A percentile compares a stretch with the other conserved stretches of the same genome.
Conservation (phyloP, 164 flowering plant species). For the Magnolia kwangsiensis region DNA sequence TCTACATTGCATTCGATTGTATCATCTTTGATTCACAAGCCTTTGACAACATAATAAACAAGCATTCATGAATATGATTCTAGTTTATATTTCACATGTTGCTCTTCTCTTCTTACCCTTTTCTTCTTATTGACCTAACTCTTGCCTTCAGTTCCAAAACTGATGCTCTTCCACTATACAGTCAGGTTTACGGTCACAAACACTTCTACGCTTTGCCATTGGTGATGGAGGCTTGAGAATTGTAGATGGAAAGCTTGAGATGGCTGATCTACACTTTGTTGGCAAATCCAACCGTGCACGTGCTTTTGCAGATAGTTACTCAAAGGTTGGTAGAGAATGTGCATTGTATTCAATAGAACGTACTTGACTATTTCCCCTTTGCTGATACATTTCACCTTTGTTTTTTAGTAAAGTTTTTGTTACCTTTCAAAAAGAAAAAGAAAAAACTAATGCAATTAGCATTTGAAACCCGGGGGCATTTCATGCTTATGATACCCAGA, state of each 20-base stretch:
- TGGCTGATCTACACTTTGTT: slow-evolving; percentile 68
- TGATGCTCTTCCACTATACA: slow-evolving; percentile 20
- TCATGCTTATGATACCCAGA: too few relatives aligned
- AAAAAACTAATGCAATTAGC: background rate
- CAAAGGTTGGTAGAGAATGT: slow-evolving; percentile 57
- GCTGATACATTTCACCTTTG: background rate
- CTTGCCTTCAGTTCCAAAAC: background rate
- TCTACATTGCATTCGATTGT: too few relatives aligned
- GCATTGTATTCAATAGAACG: background rate
- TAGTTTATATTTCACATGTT: background rate
- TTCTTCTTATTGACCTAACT: background rate
- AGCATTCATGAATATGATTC: too few relatives aligned
- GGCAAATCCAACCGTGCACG: slow-evolving; percentile 77
- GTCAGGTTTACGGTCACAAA: slow-evolving; percentile 59
- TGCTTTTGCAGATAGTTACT: slow-evolving; percentile 88
- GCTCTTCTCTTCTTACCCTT: background rate
- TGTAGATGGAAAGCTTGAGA: slow-evolving; percentile 76
- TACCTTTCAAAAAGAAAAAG: background rate
- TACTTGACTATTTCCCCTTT: background rate
- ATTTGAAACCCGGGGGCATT: background rate
- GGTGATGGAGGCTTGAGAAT: slow-evolving; percentile 66
- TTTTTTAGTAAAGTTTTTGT: background rate
- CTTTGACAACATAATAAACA: too few relatives aligned
- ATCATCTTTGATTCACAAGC: too few relatives aligned
- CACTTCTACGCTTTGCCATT: slow-evolving; percentile 68